These are phyloP conservation scores for Penstemon davidsonii DNA, from an alignment of 257 asterid species.

Conservation along the genomic window DNA sequence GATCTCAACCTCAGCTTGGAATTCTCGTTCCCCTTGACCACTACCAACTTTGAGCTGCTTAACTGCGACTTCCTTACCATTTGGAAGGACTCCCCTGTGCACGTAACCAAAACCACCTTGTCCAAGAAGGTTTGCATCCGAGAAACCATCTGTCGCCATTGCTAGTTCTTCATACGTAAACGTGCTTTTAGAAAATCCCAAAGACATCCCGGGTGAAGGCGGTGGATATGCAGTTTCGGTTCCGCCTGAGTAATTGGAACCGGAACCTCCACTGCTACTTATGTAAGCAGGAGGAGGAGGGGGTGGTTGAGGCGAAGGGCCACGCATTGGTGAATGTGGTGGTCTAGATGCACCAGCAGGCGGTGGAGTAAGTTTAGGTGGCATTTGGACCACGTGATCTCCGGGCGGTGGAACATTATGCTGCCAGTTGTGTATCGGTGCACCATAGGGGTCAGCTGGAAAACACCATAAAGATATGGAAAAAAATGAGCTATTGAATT, in stretches of 20 bases:
- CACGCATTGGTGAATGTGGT: conserved; percentile 44
- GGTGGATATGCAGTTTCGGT: conserved; percentile 54
- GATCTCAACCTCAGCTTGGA: conserved; percentile 95
- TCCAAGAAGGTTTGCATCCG: conserved; percentile 85
- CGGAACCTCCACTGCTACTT: conserved; percentile 77
- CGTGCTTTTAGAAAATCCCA: conserved; percentile 68
- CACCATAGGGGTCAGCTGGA: conserved; percentile 60
- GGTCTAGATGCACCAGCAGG: conserved; percentile 61
- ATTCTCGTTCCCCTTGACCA: conserved; percentile 93
- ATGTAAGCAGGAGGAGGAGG: conserved; percentile 49
- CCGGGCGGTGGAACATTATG: conserved; percentile 51
- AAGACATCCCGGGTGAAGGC: conserved; percentile 59
- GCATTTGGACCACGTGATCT: conserved; percentile 46
- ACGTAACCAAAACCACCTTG: conserved; percentile 99
- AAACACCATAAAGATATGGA: neutral
- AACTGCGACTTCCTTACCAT: conserved; percentile 84
- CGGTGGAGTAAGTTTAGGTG: conserved; percentile 56
- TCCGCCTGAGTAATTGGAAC: conserved; percentile 71
- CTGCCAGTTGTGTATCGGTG: conserved; percentile 65
- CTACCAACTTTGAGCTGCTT: conserved; percentile 92
- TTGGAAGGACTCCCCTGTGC: conserved; percentile 81
- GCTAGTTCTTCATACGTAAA: conserved; percentile 81
- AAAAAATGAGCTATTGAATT: neutral
- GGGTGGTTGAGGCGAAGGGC: conserved; percentile 47
- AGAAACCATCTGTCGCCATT: conserved; percentile 90